phyloP scores from a whole-genome alignment of 116 monocot genomes.

The Zostera marina region DNA sequence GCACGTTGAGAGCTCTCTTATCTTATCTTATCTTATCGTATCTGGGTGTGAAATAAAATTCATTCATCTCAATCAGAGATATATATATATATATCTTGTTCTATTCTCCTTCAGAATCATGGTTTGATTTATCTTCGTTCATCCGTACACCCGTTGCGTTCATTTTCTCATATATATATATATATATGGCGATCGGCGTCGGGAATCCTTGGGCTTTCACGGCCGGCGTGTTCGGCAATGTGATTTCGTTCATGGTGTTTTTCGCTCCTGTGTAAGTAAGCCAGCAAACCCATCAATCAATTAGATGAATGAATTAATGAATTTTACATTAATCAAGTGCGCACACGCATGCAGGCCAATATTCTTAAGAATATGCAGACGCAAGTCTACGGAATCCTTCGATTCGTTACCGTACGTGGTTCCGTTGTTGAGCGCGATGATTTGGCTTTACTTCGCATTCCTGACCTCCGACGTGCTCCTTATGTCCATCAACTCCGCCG shows the following conservation, averaged over 20 bases:
- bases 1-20: no score
- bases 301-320: no score
- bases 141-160: no score
- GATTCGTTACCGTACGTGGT: slow-evolving; percentile 18
- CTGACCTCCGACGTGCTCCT: slow-evolving; percentile 21
- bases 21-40: no score
- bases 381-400: slow-evolving; percentile 20
- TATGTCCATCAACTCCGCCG: slow-evolving; percentile 24
- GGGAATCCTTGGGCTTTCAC: slow-evolving; percentile 8
- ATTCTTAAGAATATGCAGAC: slow-evolving; percentile 19
- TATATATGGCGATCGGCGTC: slow-evolving; percentile 5
- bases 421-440: slow-evolving; percentile 23
- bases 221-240: slow-evolving; percentile 6
- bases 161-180: no score
- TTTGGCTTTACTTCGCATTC: slow-evolving; percentile 19
- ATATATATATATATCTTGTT: no score
- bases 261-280: slow-evolving; percentile 13
- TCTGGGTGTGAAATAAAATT: no score
- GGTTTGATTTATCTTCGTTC: neutral
- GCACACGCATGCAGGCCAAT: slow-evolving; percentile 6
- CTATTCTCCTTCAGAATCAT: neutral
- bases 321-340: neutral
- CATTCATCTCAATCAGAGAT: no score
- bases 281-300: neutral
- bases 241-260: slow-evolving; percentile 14